These are phyloP conservation scores for Camellia oleifera DNA, from an alignment of 179 eudicot genomes.

Conservation along the genomic window DNA sequence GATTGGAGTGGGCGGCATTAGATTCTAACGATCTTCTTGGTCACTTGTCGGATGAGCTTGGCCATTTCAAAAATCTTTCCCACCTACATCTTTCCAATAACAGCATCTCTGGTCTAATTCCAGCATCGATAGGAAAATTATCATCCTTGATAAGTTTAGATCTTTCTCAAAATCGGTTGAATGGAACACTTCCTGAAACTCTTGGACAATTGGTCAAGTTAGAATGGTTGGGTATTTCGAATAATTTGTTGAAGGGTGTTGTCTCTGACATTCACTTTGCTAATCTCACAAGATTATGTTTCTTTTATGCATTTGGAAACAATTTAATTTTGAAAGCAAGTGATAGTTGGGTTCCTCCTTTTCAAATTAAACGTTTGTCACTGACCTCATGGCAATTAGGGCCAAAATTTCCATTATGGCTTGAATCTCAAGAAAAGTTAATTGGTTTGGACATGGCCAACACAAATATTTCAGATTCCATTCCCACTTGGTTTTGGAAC, in stretches of 20 bases:
- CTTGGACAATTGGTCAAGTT: conserved; percentile 16
- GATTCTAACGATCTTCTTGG: neutral
- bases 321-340: neutral
- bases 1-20: neutral
- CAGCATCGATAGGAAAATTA: conserved; percentile 13
- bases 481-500: neutral
- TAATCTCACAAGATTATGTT: conserved; percentile 9
- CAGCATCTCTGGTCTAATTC: conserved; percentile 15
- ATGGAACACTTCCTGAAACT: conserved; percentile 22
- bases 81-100: neutral
- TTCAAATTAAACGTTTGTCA: neutral
- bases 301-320: neutral
- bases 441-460: neutral
- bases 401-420: neutral
- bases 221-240: neutral
- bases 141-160: conserved; percentile 14
- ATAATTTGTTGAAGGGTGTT: conserved; percentile 18
- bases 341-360: conserved; percentile 9
- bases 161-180: conserved; percentile 4
- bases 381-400: conserved; percentile 5
- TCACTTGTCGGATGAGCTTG: conserved; percentile 3
- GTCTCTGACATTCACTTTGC: conserved; percentile 23
- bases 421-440: neutral
- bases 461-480: conserved; percentile 5
- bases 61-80: conserved; percentile 10